phyloP scores from a whole-genome alignment of 805 yeast genomes.

The Candida piceae region DNA sequence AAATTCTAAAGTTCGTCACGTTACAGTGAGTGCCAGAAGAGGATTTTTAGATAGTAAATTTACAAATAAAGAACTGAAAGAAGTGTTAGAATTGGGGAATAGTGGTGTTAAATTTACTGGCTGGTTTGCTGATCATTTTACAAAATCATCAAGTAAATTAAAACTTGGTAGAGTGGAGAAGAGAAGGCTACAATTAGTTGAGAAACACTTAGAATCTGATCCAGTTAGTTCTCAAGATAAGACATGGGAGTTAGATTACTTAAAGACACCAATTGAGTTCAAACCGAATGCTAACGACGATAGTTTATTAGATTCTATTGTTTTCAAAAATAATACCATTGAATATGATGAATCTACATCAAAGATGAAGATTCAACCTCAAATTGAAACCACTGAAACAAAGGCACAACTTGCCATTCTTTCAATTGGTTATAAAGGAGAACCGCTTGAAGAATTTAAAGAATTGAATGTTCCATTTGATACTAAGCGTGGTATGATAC shows the following conservation, averaged over 20 bases:
- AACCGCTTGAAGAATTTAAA: slow-evolving; percentile 54
- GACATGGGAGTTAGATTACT: slow-evolving; percentile 66
- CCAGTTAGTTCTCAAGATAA: slow-evolving; percentile 3
- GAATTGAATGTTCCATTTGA: slow-evolving; percentile 48
- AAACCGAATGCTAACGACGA: slow-evolving; percentile 34
- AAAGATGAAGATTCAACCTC: slow-evolving; percentile 33
- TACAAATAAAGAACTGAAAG: slow-evolving; percentile 88
- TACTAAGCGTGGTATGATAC: slow-evolving; percentile 36
- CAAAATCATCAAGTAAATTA: slow-evolving; percentile 25
- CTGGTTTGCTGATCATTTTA: slow-evolving; percentile 34
- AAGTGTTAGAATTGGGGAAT: slow-evolving; percentile 56
- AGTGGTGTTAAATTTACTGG: slow-evolving; percentile 46
- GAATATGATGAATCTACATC: slow-evolving; percentile 28
- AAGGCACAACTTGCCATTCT: slow-evolving; percentile 65
- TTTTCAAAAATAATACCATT: slow-evolving; percentile 45
- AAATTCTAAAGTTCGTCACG: slow-evolving; percentile 51
- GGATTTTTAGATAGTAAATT: slow-evolving; percentile 84
- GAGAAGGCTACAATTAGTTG: slow-evolving; percentile 59
- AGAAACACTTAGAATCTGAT: slow-evolving; percentile 37
- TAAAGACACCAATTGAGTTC: slow-evolving; percentile 57
- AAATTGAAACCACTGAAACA: slow-evolving; percentile 30
- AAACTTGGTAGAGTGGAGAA: slow-evolving; percentile 51
- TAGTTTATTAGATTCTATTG: slow-evolving; percentile 37
- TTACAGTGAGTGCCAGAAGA: slow-evolving; percentile 78
- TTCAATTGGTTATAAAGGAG: slow-evolving; percentile 79